These are phyloP conservation scores for Wickerhamomyces strasburgensis DNA, from an alignment of 805 yeast species.

Conservation along the genomic window DNA sequence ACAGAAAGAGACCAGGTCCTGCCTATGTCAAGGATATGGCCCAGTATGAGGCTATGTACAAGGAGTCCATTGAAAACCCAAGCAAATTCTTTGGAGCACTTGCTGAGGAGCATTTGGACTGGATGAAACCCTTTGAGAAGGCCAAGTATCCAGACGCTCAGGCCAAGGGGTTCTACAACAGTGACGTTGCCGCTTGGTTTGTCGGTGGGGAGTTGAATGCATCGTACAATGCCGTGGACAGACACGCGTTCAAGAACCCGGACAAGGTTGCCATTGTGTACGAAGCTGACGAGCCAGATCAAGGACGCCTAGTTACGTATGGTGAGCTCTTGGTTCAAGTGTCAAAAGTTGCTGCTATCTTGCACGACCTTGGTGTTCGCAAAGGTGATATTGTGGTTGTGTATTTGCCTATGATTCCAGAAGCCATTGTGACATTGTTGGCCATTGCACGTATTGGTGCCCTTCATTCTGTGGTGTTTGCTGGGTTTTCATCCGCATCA, in stretches of 20 bases:
- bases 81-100: conserved; percentile 73
- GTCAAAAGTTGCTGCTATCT: conserved; percentile 64
- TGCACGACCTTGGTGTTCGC: conserved; percentile 58
- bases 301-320: conserved; percentile 58
- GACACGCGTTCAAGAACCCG: conserved; percentile 71
- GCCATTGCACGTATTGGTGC: conserved; percentile 83
- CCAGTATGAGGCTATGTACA: conserved; percentile 68
- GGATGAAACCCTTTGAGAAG: conserved; percentile 76
- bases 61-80: conserved; percentile 78
- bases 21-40: conserved; percentile 35
- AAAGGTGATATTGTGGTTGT: conserved; percentile 87
- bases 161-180: conserved; percentile 39
- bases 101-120: conserved; percentile 68
- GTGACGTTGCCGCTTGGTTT: conserved; percentile 65
- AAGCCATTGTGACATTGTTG: conserved; percentile 67
- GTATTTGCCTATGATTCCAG: conserved; percentile 82
- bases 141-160: conserved; percentile 49
- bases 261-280: conserved; percentile 69
- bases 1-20: conserved; percentile 22
- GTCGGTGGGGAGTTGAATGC: conserved; percentile 78
- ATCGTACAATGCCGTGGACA: conserved; percentile 74
- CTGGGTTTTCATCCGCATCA: conserved; percentile 88
- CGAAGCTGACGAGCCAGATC: conserved; percentile 76
- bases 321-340: conserved; percentile 69
- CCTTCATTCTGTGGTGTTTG: conserved; percentile 78